Evolutionary conservation across 83 land plant genomes (phyloP), one percentile per base, ranked within the genome.

Genomic region (Picea mariana): DNA sequence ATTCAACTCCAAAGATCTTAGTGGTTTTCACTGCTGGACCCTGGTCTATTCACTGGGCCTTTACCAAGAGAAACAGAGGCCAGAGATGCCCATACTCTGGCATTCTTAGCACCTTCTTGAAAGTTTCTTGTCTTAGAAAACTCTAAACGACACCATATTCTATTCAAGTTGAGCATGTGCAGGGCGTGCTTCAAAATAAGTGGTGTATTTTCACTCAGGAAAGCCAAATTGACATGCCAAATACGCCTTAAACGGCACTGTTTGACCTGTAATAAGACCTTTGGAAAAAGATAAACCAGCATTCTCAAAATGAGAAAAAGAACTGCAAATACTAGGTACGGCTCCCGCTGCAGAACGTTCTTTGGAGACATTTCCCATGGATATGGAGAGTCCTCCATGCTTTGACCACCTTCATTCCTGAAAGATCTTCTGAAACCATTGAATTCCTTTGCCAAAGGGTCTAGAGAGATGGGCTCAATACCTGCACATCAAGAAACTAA

Each of bases 41-140:
- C 80, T 47, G 64, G n/a, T 78, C 80, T 60, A 18, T 60, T 60
- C 11, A 31, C 64, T 16, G 65, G 2, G 21, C 64, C 64, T 60
- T 92, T 88, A 34, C 94, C 94, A 78, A 92, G 79, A 4, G 92
- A 90, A 31, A 92, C 94, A 26, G 94, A 92, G 31, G 94, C 89
- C 55, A 92, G 71, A 11, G 90, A 88, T 3, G 90, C 90, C 90
- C 88, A 90, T 55, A 85, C 90, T 13, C 87, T 83, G 4, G 90
- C 94, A 85, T 69, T 92, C 69, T 64, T 90, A 16, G 92, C 90
- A 42, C 92, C 85, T 65, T 83, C 82, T 63, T 78, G 92, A 42
- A 92, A 86, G 62, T 90, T 92, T 78, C 92, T 85, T 1, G 80
- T 85, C 82, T 92, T 90, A 55, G 81, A 87, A 9, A 84, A 79